A percentile compares a stretch with the other conserved stretches of the same genome.
These are phyloP conservation scores for Hanseniaspora clermontiae DNA, from an alignment of 805 yeast genomes.

Conservation along the genomic window DNA sequence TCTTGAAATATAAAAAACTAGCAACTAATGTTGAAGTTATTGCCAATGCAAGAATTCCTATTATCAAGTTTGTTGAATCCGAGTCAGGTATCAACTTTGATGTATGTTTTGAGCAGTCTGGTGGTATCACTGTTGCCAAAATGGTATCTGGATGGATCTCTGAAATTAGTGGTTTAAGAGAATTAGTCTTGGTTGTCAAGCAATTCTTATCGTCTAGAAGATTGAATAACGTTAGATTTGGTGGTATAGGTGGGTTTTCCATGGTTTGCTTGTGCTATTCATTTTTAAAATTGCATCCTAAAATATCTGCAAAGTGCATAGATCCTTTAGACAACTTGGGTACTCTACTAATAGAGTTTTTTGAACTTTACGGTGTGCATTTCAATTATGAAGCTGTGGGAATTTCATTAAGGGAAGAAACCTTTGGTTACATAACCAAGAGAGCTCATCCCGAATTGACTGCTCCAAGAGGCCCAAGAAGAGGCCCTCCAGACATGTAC, in stretches of 20 bases:
- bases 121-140: constrained; percentile 73
- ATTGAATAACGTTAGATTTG: constrained; percentile 76
- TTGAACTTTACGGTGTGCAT: constrained; percentile 80
- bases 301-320: constrained; percentile 53
- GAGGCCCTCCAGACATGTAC: constrained; percentile 30
- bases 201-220: constrained; percentile 70
- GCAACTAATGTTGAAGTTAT: constrained; percentile 73
- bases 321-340: constrained; percentile 68
- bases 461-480: constrained; percentile 28
- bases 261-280: constrained; percentile 78
- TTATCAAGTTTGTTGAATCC: constrained; percentile 77
- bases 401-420: constrained; percentile 45
- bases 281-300: constrained; percentile 68
- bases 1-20: constrained; percentile 45
- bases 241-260: constrained; percentile 91
- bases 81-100: constrained; percentile 63
- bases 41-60: constrained; percentile 85
- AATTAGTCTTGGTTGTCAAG: constrained; percentile 67
- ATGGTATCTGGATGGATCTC: constrained; percentile 63
- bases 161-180: constrained; percentile 66
- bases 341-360: constrained; percentile 74
- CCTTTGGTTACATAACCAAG: constrained; percentile 45
- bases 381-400: constrained; percentile 76
- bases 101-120: constrained; percentile 73
- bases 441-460: constrained; percentile 36